Base-by-base conservation (phyloP, 176 grass and related monocot species). In the Alloteropsis semialata region DNA sequence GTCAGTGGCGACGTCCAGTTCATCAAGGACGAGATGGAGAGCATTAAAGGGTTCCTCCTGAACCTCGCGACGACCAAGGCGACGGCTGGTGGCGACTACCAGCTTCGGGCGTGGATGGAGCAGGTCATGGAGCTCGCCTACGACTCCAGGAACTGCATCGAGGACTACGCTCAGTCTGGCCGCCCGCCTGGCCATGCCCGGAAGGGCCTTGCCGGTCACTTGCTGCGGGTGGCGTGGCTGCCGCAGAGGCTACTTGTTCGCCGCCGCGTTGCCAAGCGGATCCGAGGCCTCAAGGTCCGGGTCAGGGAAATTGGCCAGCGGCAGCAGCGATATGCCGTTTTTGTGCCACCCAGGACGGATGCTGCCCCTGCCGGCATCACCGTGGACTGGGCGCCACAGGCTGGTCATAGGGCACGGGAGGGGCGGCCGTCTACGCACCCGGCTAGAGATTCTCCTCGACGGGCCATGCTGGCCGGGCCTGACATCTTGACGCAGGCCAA, bases 91-190 rank as follows among this genome's bases (percentile, higher is more conserved):
- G 10, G 28, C 19, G 42, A 79, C 11, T 13, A 65, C 42, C 76
- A 51, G 60, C 10, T 37, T 43, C 58, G 60, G 0, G 11, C 76
- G 3, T 79, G 59, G 76, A 36, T 65, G 19, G 32, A 65, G 43
- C 76, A 79, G 19, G 60, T 79, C 43, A 65, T 79, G 76, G 76
- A 79, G 43, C 43, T 79, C 30, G 34, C 34, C 34, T 36, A 36
- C 5, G 34, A 36, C 34, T 36, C 34, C 34, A 36, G 34, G 34
- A 36, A 36, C 34, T 36, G 34, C 34, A 36, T 36, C 34, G 34
- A 36, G 34, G 34, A 36, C 34, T 36, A 36, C 21, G 5, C 21
- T 5, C 42, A 50, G 38, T 44, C 22, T 17, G 44, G 27, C 25
- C 43, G 49, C 49, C 49, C 18, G 5, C 49, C 49, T 7, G 49